Percentiles rank a stretch among this genome's conserved stretches.
phyloP scores from a whole-genome alignment of 495 filamentous ascomycete species.

The Achaetomiella virescens region DNA sequence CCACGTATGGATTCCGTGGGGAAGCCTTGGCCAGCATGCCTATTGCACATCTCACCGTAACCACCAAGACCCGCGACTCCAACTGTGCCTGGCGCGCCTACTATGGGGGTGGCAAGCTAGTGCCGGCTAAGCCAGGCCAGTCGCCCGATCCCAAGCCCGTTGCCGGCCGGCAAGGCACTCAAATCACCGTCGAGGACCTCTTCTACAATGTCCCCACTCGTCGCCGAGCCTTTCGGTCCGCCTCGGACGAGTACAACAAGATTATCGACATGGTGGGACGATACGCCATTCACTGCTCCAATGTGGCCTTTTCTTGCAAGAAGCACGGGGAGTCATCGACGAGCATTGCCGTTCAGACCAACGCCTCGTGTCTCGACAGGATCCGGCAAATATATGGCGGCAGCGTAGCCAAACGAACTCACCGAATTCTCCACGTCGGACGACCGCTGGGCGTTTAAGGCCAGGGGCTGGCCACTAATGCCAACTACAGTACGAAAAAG shows the following conservation, averaged over 20 bases:
- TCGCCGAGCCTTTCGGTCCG: slow-evolving; percentile 80
- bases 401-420: slow-evolving; percentile 81
- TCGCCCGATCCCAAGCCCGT: slow-evolving; percentile 79
- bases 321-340: slow-evolving; percentile 85
- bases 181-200: slow-evolving; percentile 94
- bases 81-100: slow-evolving; percentile 83
- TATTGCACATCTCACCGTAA: slow-evolving; percentile 92
- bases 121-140: slow-evolving; percentile 87
- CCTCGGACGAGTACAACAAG: slow-evolving; percentile 95
- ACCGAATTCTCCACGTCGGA: slow-evolving; percentile 69
- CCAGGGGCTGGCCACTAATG: slow-evolving; percentile 80
- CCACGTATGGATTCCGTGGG: slow-evolving; percentile 94
- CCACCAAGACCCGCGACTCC: slow-evolving; percentile 86
- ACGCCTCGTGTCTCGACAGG: slow-evolving; percentile 66
- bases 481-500: slow-evolving; percentile 92
- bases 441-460: slow-evolving; percentile 74
- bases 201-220: slow-evolving; percentile 95
- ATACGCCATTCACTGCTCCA: slow-evolving; percentile 89
- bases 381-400: slow-evolving; percentile 88
- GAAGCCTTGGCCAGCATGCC: slow-evolving; percentile 97
- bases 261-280: slow-evolving; percentile 92
- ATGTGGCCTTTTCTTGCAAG: slow-evolving; percentile 92
- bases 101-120: slow-evolving; percentile 78
- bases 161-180: slow-evolving; percentile 89
- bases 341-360: slow-evolving; percentile 69